phyloP scores from a whole-genome alignment of 306 rosid species.

The Dalbergia oliveri region DNA sequence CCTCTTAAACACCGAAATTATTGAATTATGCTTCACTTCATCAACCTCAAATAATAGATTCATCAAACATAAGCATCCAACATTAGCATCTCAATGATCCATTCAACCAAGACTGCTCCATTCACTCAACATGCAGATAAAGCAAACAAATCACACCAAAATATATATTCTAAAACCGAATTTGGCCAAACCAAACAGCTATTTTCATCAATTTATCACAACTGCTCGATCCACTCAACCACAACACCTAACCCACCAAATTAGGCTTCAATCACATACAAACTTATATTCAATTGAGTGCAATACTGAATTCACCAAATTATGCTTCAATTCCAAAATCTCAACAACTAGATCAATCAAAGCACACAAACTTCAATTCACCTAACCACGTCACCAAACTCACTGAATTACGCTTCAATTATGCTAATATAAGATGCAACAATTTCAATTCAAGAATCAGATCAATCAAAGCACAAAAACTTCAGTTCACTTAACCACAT shows the following conservation, averaged over 20 bases:
- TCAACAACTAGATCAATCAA: not conserved
- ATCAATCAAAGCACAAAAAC: too few relatives aligned
- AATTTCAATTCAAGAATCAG: too few relatives aligned
- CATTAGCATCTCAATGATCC: constrained; percentile 18
- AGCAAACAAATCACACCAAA: not conserved
- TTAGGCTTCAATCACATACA: not conserved
- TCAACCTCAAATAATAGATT: not conserved
- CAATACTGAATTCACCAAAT: not conserved
- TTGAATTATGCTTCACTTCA: not conserved
- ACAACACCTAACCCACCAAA: too few relatives aligned
- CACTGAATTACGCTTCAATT: not conserved
- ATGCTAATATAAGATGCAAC: too few relatives aligned
- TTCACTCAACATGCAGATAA: constrained; percentile 19
- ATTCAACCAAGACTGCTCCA: constrained; percentile 6
- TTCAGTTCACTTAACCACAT: too few relatives aligned
- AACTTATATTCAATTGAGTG: too few relatives aligned
- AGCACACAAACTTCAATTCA: not conserved
- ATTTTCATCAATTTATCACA: not conserved
- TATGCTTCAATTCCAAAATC: not conserved
- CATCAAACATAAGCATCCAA: too few relatives aligned
- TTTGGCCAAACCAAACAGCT: not conserved
- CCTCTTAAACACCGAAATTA: not conserved
- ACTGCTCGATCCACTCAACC: not conserved
- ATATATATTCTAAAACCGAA: not conserved
- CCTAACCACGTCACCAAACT: too few relatives aligned